Evolutionary conservation across 108 stramenopile species (phyloP), one percentile per base, ranked within the genome.

Genomic region (Fragilariopsis cylindrus): DNA sequence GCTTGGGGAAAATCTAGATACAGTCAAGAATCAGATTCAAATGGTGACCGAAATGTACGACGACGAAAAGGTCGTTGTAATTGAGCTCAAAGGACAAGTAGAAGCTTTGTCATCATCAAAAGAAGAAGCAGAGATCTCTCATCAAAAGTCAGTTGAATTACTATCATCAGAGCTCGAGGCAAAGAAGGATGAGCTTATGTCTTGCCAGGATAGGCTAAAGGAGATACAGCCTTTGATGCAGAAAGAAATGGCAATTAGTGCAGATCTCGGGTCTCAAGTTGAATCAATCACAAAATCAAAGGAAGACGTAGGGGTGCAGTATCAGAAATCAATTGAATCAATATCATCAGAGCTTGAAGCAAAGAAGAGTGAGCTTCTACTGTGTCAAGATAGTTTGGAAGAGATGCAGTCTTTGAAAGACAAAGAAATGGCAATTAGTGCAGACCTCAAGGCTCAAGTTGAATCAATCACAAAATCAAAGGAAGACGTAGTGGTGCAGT

Each of bases 301-400:
- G 40, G 62, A 63, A 63, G 62, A 63, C 0, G 62, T 44, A 9
- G 62, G 46, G 7, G 43, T 63, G 42, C 62, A 63, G 7, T 63
- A 63, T 40, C 62, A 63, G 40, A 40, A 63, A 63, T 63, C 62
- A 11, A 63, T 63, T 4, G 62, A 63, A 45, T 63, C 62, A 44
- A 5, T 63, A 45, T 43, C 62, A 5, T 15, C 45, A 15, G 13
- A 63, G 40, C 19, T 63, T 45, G 62, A 63, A 41, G 43, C 43
- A 30, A 63, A 63, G 62, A 63, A 43, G 42, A 63, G 62, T 40
- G 62, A 63, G 42, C 62, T 63, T 43, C n/a, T 44, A 2, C n/a
- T n/a, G 42, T 63, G 43, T 41, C 6, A 63, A 45, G 62, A 44
- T 12, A 45, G 7, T 45, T 7, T 63, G 16, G 43, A 41, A n/a